Evolutionary conservation across 495 filamentous ascomycete genomes (phyloP).

Genomic region (Penicillium riverlandense): DNA sequence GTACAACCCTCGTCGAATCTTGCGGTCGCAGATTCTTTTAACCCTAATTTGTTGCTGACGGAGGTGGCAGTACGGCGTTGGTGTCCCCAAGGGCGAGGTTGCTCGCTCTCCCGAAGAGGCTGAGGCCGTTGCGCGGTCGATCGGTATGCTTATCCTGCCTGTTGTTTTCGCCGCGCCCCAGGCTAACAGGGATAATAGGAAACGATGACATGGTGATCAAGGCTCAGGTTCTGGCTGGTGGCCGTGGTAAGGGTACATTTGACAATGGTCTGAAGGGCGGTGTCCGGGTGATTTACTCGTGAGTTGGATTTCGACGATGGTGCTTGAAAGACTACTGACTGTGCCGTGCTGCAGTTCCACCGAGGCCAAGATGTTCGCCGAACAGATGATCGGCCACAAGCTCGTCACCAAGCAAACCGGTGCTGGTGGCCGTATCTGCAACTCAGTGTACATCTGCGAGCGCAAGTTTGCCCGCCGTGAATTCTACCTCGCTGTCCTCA

Average conservation of each 20-base stretch:
- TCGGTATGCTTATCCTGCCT: slow-evolving; percentile 46
- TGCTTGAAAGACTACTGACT: slow-evolving; percentile 7
- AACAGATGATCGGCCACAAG: slow-evolving; percentile 99
- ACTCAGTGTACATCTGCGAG: slow-evolving; percentile 96
- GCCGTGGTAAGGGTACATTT: slow-evolving; percentile 93
- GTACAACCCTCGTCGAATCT: slow-evolving; percentile 15
- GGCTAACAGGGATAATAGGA: slow-evolving; percentile 29
- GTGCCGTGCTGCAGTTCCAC: slow-evolving; percentile 43
- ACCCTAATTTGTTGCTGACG: slow-evolving; percentile 17
- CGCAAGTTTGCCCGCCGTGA: slow-evolving; percentile 98
- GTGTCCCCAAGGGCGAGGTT: slow-evolving; percentile 80
- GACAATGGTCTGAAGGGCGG: slow-evolving; percentile 98
- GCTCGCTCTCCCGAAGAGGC: slow-evolving; percentile 80
- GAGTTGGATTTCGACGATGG: slow-evolving; percentile 19
- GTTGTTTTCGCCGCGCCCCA: slow-evolving; percentile 3
- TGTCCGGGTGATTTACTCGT: slow-evolving; percentile 97
- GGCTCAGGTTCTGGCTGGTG: slow-evolving; percentile 96
- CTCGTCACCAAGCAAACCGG: slow-evolving; percentile 99
- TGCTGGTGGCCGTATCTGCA: slow-evolving; percentile 83
- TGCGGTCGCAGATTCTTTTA: slow-evolving; percentile 14
- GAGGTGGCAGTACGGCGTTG: slow-evolving; percentile 74
- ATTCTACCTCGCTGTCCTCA: slow-evolving; percentile 96
- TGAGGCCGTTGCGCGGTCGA: slow-evolving; percentile 80
- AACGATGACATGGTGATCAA: slow-evolving; percentile 99
- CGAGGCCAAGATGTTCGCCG: slow-evolving; percentile 94